Evolutionary conservation across 2,329 filamentous ascomycete species (phyloP), one percentile per base, ranked within the genome.

Genomic region (Waltergamsia citrina): DNA sequence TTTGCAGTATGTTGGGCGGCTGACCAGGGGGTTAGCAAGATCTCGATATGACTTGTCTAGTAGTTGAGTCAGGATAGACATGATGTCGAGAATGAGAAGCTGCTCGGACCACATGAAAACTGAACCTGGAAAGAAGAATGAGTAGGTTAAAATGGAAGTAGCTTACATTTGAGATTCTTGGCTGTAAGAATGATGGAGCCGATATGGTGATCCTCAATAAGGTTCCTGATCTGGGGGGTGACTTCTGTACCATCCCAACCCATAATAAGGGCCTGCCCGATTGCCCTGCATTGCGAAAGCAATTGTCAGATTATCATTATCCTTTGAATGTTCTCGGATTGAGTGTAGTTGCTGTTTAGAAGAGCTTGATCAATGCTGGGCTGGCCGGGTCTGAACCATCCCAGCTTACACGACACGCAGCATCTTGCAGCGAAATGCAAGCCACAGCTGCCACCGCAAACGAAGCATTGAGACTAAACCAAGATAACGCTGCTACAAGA

Each of bases 1-100:
- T 73, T 75, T 28, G 90, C 88, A 21, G 90, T 88, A 51, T 95
- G 84, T 54, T 94, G 80, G 39, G 88, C 90, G 50, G 88, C 90
- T 96, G 55, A 47, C 44, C 17, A 17, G 31, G 25, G 15, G 11
- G 32, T 33, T 24, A 31, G 29, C 21, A 19, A 20, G 28, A 6
- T n/a, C n/a, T n/a, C n/a, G n/a, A n/a, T n/a, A n/a, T n/a, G n/a
- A n/a, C n/a, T n/a, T n/a, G n/a, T n/a, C n/a, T n/a, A n/a, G n/a
- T n/a, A n/a, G n/a, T n/a, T n/a, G n/a, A n/a, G n/a, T n/a, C n/a
- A n/a, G n/a, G n/a, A n/a, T n/a, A n/a, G n/a, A n/a, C n/a, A n/a
- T n/a, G n/a, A n/a, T n/a, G 9, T 21, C 26, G 33, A 11, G 14
- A 25, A 22, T 29, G 32, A 17, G 38, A 18, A n/a, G 33, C 33